phyloP scores from a whole-genome alignment of 176 grass and related monocot species.

The Canna indica region DNA sequence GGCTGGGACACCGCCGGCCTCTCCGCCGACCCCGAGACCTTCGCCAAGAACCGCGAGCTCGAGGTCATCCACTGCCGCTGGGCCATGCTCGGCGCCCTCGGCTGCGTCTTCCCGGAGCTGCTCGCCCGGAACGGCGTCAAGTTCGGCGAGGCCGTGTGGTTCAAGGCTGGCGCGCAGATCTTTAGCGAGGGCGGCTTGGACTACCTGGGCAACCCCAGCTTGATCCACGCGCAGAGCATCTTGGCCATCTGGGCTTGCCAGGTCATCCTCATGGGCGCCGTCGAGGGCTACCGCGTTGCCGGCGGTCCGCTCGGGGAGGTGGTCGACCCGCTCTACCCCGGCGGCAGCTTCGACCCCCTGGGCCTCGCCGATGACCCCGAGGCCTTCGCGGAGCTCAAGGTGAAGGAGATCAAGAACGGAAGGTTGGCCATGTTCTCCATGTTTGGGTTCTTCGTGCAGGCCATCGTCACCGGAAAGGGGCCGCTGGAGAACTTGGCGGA shows the following conservation, averaged over 20 bases:
- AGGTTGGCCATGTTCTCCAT: slow-evolving; percentile 58
- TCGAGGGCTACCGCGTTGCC: slow-evolving; percentile 65
- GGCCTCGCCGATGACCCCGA: slow-evolving; percentile 66
- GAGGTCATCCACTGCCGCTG: slow-evolving; percentile 77
- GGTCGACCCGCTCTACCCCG: slow-evolving; percentile 54
- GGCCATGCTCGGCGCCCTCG: slow-evolving; percentile 84
- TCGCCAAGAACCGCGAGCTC: slow-evolving; percentile 82
- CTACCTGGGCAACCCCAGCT: slow-evolving; percentile 78
- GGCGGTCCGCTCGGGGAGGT: slow-evolving; percentile 62
- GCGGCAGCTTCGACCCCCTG: slow-evolving; percentile 64
- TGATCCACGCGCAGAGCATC: slow-evolving; percentile 76
- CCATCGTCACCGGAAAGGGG: slow-evolving; percentile 74
- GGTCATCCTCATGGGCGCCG: slow-evolving; percentile 74
- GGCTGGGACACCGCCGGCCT: slow-evolving; percentile 83
- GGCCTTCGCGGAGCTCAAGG: slow-evolving; percentile 66
- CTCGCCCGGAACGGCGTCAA: slow-evolving; percentile 74
- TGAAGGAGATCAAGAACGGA: slow-evolving; percentile 39
- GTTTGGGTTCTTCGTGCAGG: slow-evolving; percentile 74
- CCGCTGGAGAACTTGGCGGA: slow-evolving; percentile 71
- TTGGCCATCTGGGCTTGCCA: slow-evolving; percentile 68
- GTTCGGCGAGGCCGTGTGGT: slow-evolving; percentile 87
- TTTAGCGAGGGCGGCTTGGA: slow-evolving; percentile 63
- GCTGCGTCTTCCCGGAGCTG: slow-evolving; percentile 81
- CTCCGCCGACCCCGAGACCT: slow-evolving; percentile 70
- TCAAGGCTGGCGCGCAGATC: slow-evolving; percentile 74